Conservation (phyloP, 2,329 filamentous ascomycete genomes). For the Fusarium torreyae region DNA sequence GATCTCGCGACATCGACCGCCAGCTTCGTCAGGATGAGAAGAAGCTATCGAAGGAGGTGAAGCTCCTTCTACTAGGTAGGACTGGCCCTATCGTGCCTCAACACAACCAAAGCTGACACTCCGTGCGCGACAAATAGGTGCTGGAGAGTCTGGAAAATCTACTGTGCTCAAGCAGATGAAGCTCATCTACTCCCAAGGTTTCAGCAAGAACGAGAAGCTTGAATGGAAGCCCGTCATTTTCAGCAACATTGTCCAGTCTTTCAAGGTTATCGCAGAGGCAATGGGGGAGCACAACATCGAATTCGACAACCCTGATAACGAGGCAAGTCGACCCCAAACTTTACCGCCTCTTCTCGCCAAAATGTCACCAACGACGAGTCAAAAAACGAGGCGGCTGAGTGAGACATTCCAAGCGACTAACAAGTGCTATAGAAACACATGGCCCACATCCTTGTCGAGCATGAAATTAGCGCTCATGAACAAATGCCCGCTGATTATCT, state of each 20-base stretch:
- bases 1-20: constrained; percentile 86
- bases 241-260: constrained; percentile 92
- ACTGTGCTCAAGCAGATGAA: constrained; percentile 99
- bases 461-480: constrained; percentile 87
- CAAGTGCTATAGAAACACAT: constrained; percentile 77
- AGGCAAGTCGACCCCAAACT: constrained; percentile 67
- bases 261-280: constrained; percentile 89
- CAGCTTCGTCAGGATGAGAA: constrained; percentile 90
- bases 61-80: constrained; percentile 90
- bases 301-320: constrained; percentile 84
- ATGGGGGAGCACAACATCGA: constrained; percentile 88
- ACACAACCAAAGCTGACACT: constrained; percentile 29
- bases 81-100: constrained; percentile 5
- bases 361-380: neutral
- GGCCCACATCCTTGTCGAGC: constrained; percentile 81
- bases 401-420: constrained; percentile 54
- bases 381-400: constrained; percentile 17
- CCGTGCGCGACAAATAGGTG: constrained; percentile 70
- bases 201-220: constrained; percentile 88
- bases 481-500: constrained; percentile 84
- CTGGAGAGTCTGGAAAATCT: constrained; percentile 91
- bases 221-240: constrained; percentile 97
- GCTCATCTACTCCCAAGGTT: constrained; percentile 94
- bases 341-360: constrained; percentile 5
- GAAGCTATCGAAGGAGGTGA: constrained; percentile 87